Evolutionary conservation across 345 rosid genomes (phyloP), one percentile per base, ranked within the genome.

Genomic region (Eucalyptus regnans): DNA sequence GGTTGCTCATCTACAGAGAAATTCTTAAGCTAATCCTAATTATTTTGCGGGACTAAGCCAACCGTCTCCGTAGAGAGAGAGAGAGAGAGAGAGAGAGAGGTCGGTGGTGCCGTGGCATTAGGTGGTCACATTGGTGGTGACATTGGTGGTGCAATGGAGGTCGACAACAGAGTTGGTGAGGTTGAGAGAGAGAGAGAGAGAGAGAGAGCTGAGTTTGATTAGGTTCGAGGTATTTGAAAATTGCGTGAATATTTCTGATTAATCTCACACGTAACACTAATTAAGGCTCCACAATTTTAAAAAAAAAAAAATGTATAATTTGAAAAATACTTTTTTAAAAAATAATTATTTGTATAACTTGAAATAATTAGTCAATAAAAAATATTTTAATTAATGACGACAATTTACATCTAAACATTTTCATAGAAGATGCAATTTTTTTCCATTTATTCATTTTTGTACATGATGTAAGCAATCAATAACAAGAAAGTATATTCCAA

Each of bases 381-480:
- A 8, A 3, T 54, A 0, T 23, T 56, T 56, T 23, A 5, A 23
- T 56, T 22, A 56, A 22, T 25, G 29, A 56, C 0, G 1, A 23
- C 12, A 56, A 56, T 56, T 23, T 2, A 2, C 29, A 10, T 56
- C 1, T 56, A 56, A 56, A 56, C 6, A 56, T 56, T 56, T 56
- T 56, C 29, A 56, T 23, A 9, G 5, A 23, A 0, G 1, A 56
- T 9, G 12, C 29, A 23, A 56, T 18, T 56, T 9, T 54, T 52
- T 56, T 56, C 3, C 13, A 56, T 56, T 56, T 25, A 56, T 56
- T 56, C 29, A 56, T 56, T 56, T 56, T 56, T 56, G 29, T 56
- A 56, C 23, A 56, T 56, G 62, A 56, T 56, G 62, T 22, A 23
- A 10, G 62, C 3, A 25, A 56, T 56, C 62, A 23, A 56, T 56